Base-by-base conservation (phyloP, 2,329 filamentous ascomycete species). In the Aspergillus tamarii region DNA sequence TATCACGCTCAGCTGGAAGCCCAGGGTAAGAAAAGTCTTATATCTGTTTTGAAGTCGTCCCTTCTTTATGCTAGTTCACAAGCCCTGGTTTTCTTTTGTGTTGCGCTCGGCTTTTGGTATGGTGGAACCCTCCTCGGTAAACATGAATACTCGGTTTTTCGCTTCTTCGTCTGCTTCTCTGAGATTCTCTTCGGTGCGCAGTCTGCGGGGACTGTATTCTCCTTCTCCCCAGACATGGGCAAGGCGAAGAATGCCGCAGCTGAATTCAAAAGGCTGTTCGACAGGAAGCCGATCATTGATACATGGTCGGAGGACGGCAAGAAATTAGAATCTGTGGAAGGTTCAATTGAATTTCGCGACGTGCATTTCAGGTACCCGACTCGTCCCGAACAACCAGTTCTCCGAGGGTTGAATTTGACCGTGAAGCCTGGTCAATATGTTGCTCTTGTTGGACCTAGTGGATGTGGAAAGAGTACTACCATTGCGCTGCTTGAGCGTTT, bases 331-430 rank as follows among this genome's bases (percentile, higher is more conserved):
- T 73, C 83, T 2, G 84, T 94, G 28, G 87, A 95, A 23, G 94
- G 94, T 30, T 85, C 85, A 14, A 87, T 99, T 66, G 93, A 98
- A 76, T 96, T 99, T 82, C 88, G 91, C 23, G 89, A 96, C 68
- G 93, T 98, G 2, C 93, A 97, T 76, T 98, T 97, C 85, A 88
- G 93, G 48, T 99, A 98, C 73, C 94, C 94, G 0, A 96, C 93
- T 0, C 88, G 95, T 1, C 91, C 92, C 0, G 93, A 97, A 70
- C 92, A 96, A 70, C 92, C 93, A n/a, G 93, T 98, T 0, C 88
- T 98, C 3, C 90, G 92, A 32, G 94, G 94, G 0, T 83, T 97
- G 12, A 89, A 94, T 63, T 66, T 83, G 58, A 80, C 74, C 7
- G 78, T 83, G 65, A 78, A 81, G 62, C 80, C 80, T 28, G 81